Base-by-base conservation (phyloP, 2,329 filamentous ascomycete genomes). In the Juglanconis juglandina region DNA sequence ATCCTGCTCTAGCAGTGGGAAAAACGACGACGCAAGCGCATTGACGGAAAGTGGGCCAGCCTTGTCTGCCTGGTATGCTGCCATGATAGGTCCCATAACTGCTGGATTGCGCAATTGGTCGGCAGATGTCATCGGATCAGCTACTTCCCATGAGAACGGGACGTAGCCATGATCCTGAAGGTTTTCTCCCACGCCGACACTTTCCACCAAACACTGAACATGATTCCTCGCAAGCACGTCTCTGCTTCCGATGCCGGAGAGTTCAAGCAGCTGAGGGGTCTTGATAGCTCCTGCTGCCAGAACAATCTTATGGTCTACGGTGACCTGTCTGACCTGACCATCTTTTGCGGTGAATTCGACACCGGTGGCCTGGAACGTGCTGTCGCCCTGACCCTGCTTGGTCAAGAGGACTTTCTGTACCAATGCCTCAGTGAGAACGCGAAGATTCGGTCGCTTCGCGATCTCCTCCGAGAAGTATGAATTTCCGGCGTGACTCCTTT, bases 131-230 rank as follows among this genome's bases (percentile, higher is more conserved):
- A 72, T 63, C 5, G 69, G 65, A 9, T 69, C 66, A 58, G 72
- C 72, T 53, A 74, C 68, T 60, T 74, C 72, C 70, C 73, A 72
- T 1, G 48, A 54, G 9, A 58, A 51, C 1, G 54, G 53, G 14
- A 62, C 51, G 13, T 55, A 67, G n/a, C 64, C 58, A 49, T 77
- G 75, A 58, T 77, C 75, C 62, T 76, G 75, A 44, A 77, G 72
- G 46, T 76, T 72, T 39, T 71, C 59, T 17, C 76, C 76, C 5
- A 79, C 75, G 17, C 70, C 70, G 13, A 71, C 68, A 30, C 76
- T 69, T 39, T 75, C 68, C 30, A 75, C 65, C 10, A 74, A 61
- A 6, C 68, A 66, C 17, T 69, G 67, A 5, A 79, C 69, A 1
- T 71, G 71, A 7, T 71, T 68, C 24, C 68, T 67, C 30, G 68